Conservation (phyloP, 2,329 filamentous ascomycete genomes). For the Aspergillus eucalypticola region DNA sequence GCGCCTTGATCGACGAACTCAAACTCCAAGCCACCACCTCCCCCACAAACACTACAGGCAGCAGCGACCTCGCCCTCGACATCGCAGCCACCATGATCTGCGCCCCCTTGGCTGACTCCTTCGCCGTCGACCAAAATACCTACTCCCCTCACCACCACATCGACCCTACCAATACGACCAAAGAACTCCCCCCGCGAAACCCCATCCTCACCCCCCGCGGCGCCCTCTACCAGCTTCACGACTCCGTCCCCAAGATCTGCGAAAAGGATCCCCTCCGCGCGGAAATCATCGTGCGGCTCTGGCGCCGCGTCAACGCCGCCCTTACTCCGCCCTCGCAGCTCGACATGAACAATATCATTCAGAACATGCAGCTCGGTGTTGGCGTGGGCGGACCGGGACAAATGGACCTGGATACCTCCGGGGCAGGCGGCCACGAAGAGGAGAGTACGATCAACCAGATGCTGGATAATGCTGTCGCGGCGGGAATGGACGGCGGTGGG, state of each 20-base stretch:
- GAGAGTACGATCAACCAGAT: slow-evolving; percentile 39
- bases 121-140: slow-evolving; percentile 39
- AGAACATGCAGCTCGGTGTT: slow-evolving; percentile 41
- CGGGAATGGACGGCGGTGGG: slow-evolving; percentile 30
- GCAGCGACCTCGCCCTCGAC: slow-evolving; percentile 46
- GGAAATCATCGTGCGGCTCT: slow-evolving; percentile 47
- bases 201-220: slow-evolving; percentile 44
- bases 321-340: slow-evolving; percentile 41
- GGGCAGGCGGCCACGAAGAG: slow-evolving; percentile 22
- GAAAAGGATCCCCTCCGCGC: slow-evolving; percentile 48
- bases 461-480: slow-evolving; percentile 40
- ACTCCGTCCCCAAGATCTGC: slow-evolving; percentile 41
- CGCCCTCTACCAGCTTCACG: slow-evolving; percentile 40
- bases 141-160: slow-evolving; percentile 30
- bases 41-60: slow-evolving; percentile 28
- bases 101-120: slow-evolving; percentile 42
- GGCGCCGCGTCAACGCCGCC: slow-evolving; percentile 47
- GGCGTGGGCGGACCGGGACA: slow-evolving; percentile 30
- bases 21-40: slow-evolving; percentile 34
- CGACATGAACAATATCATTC: slow-evolving; percentile 46
- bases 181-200: slow-evolving; percentile 36
- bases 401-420: slow-evolving; percentile 34
- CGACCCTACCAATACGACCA: slow-evolving; percentile 25
- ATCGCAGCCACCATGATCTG: slow-evolving; percentile 46
- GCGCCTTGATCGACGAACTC: slow-evolving; percentile 43